phyloP scores from a whole-genome alignment of 345 rosid genomes.

The Sonneratia caseolaris region DNA sequence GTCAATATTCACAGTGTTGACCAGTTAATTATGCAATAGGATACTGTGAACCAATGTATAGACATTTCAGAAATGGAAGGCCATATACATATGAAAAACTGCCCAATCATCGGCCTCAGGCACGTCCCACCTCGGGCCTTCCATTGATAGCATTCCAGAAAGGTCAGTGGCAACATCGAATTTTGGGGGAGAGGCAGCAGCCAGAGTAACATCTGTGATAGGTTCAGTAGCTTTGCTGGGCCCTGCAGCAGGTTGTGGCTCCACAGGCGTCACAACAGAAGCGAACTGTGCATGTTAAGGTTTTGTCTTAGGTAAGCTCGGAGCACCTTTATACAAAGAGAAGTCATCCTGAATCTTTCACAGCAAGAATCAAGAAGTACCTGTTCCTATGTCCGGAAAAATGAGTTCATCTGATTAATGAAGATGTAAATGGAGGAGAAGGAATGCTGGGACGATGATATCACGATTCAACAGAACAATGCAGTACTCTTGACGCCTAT shows the following conservation, averaged over 20 bases:
- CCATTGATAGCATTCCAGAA: slow-evolving; percentile 78
- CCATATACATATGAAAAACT: slow-evolving; percentile 73
- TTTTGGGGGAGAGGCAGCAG: slow-evolving; percentile 48
- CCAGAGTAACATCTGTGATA: slow-evolving; percentile 25
- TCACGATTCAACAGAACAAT: no score
- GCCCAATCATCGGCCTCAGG: slow-evolving; percentile 86
- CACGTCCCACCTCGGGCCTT: slow-evolving; percentile 49
- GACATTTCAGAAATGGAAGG: not conserved
- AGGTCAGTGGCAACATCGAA: slow-evolving; percentile 72
- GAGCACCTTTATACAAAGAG: not conserved
- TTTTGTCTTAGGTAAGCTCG: not conserved
- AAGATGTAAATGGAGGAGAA: no score
- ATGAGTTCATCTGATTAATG: no score
- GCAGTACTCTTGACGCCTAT: no score
- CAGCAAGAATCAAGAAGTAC: slow-evolving; percentile 19
- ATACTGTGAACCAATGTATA: not conserved
- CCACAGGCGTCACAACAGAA: slow-evolving; percentile 34
- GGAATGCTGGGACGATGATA: no score
- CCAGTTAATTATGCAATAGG: not conserved
- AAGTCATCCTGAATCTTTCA: not conserved
- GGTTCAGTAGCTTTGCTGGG: slow-evolving; percentile 34
- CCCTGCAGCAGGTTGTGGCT: slow-evolving; percentile 30
- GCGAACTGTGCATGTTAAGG: slow-evolving; percentile 31
- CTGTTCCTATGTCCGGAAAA: slow-evolving; percentile 39
- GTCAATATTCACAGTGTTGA: not conserved